Base-by-base conservation (phyloP, 139 green algal genomes). In the Chlorella vulgaris region DNA sequence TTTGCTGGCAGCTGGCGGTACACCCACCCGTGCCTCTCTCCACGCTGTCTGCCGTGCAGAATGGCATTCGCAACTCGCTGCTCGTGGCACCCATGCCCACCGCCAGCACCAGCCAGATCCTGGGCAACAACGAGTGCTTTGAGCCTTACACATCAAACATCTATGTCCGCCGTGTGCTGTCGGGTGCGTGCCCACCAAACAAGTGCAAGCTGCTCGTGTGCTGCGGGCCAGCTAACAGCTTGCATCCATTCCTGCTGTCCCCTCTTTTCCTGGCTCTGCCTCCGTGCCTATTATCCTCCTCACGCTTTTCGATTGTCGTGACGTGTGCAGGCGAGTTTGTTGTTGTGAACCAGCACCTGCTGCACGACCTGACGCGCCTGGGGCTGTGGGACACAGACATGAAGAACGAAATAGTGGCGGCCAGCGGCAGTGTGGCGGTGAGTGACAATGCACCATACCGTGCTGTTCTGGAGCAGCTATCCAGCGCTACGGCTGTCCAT, bases 81-180 rank as follows among this genome's bases (percentile, higher is more conserved):
- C 92, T 99, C 74, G 80, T 99, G 33, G 96, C 96, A 24, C 96
- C 96, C 77, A 99, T 99, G 96, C 96, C 96, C 65, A 99, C 96
- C 8, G 96, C 96, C 51, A 96, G 88, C 55, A 99, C 96, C 38
- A 61, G 31, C 69, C 89, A 97, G 86, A 96, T 97, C 65, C 82
- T 97, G 42, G 93, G 93, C 74, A 99, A 99, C 94, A 99, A 99
- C 86, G 96, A 99, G 91, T 99, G 95, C 91, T 98, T 99, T 78
- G 96, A 99, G 91, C 96, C 96, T 42, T 98, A 98, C 90, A 99
- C 95, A 19, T 96, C 89, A 83, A 99, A 99, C 93, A 99, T 99
- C 87, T 99, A 99, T 87, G 94, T 97, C 53, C 92, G 96, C 55
- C 90, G 96, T 38, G 96, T 99, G 86, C 93, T 99, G 39, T 93